These are phyloP conservation scores for Mycena maculata DNA, from an alignment of 768 basidiomycete species.

Conservation along the genomic window DNA sequence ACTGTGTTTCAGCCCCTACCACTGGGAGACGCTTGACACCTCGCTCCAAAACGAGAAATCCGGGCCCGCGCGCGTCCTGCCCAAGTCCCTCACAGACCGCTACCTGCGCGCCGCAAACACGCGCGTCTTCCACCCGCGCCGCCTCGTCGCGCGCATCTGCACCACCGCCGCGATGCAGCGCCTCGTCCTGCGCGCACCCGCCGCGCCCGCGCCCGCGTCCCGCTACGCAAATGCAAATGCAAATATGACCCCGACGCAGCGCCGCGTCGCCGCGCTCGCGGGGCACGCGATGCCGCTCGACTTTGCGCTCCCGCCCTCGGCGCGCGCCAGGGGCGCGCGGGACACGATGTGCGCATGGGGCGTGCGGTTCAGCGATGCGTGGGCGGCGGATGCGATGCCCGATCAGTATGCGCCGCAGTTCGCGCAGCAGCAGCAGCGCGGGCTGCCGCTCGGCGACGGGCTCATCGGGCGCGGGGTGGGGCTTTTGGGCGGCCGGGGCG, in stretches of 20 bases:
- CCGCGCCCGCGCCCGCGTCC: conserved; percentile 31
- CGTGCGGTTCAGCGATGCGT: conserved; percentile 7
- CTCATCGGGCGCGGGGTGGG: too few relatives aligned
- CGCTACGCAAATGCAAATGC: conserved; percentile 34
- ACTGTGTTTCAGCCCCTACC: conserved; percentile 31
- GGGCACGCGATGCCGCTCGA: conserved; percentile 36
- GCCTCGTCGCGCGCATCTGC: conserved; percentile 40
- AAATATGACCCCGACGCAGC: conserved; percentile 32
- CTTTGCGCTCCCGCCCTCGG: conserved; percentile 38
- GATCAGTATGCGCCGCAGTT: too few relatives aligned
- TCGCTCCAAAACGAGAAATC: too few relatives aligned
- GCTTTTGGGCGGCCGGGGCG: too few relatives aligned
- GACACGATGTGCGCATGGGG: conserved; percentile 35
- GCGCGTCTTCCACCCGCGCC: conserved; percentile 37
- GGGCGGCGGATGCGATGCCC: too few relatives aligned
- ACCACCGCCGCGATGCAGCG: conserved; percentile 39
- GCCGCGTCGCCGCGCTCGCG: conserved; percentile 37
- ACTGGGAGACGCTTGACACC: conserved; percentile 42
- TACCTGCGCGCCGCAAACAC: conserved; percentile 40
- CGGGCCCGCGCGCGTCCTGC: conserved; percentile 37
- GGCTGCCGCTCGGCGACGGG: too few relatives aligned
- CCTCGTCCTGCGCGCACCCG: conserved; percentile 26
- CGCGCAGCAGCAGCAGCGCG: too few relatives aligned
- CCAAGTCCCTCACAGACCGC: conserved; percentile 40
- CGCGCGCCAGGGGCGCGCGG: conserved; percentile 37